A percentile compares a stretch with the other conserved stretches of the same genome.
phyloP scores from a whole-genome alignment of 192 early-diverging fungal species.

The Coemansia sp. region DNA sequence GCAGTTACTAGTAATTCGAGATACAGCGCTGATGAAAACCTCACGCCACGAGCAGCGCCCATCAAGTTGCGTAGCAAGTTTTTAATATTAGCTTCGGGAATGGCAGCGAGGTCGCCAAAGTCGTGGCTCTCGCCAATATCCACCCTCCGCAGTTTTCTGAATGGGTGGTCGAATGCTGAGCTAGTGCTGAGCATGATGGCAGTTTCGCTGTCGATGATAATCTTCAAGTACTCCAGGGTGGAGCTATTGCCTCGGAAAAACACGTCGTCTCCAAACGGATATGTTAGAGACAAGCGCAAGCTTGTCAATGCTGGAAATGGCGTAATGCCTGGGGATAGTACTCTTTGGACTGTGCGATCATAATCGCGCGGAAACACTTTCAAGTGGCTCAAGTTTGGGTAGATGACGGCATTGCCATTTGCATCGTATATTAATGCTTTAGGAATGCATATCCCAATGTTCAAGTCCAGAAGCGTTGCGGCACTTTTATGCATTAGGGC shows the following conservation, averaged over 20 bases:
- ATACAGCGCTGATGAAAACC: background rate
- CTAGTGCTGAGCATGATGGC: background rate
- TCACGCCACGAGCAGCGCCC: background rate
- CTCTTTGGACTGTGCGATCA: background rate
- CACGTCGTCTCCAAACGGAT: conserved; percentile 10
- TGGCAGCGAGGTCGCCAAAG: no score
- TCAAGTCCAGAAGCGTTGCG: background rate
- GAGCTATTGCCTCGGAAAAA: conserved; percentile 12
- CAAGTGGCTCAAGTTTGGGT: conserved; percentile 5
- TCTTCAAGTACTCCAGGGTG: background rate
- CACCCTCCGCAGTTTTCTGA: background rate
- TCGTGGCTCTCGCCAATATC: background rate
- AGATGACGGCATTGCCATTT: background rate
- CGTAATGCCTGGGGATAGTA: background rate
- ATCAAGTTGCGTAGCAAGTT: background rate
- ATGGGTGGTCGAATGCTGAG: background rate
- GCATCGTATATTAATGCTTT: background rate
- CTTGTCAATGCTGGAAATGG: background rate
- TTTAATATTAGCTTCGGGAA: background rate
- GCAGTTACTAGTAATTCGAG: background rate
- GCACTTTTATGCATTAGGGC: background rate
- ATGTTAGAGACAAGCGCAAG: background rate
- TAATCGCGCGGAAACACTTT: background rate
- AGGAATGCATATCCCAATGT: background rate
- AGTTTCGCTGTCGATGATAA: background rate